phyloP scores from a whole-genome alignment of 257 asterid genomes.

The Hygrophila difformis region DNA sequence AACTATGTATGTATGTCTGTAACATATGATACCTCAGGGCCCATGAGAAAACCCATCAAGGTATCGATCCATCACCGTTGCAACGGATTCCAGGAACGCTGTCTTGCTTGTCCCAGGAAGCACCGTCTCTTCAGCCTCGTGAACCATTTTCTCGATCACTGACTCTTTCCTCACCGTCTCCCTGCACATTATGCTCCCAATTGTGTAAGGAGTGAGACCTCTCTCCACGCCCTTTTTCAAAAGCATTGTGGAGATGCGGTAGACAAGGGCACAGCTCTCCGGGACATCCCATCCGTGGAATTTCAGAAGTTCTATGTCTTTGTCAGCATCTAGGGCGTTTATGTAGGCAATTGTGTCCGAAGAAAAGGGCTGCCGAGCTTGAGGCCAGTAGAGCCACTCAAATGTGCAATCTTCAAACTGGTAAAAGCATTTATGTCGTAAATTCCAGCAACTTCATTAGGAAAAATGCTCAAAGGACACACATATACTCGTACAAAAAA shows the following conservation, averaged over 20 bases:
- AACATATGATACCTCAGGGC: too few relatives aligned
- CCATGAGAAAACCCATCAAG: constrained; percentile 35
- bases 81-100: constrained; percentile 54
- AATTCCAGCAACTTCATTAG: not conserved
- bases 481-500: too few relatives aligned
- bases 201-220: constrained; percentile 62
- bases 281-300: constrained; percentile 82
- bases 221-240: constrained; percentile 72
- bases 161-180: constrained; percentile 54
- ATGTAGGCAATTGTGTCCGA: constrained; percentile 51
- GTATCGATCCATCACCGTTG: constrained; percentile 51
- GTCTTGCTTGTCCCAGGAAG: constrained; percentile 64
- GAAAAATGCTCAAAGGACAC: not conserved
- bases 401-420: constrained; percentile 80
- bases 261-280: constrained; percentile 51
- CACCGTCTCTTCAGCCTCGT: constrained; percentile 55
- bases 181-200: constrained; percentile 78
- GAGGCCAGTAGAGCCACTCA: constrained; percentile 96
- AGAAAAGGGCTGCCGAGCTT: constrained; percentile 64
- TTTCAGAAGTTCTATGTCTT: constrained; percentile 60
- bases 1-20: too few relatives aligned
- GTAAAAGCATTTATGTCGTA: not conserved
- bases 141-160: constrained; percentile 58
- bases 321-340: constrained; percentile 53
- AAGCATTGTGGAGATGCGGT: constrained; percentile 84